Conservation (phyloP, 257 asterid species). For the Paraleonurus japonicus region DNA sequence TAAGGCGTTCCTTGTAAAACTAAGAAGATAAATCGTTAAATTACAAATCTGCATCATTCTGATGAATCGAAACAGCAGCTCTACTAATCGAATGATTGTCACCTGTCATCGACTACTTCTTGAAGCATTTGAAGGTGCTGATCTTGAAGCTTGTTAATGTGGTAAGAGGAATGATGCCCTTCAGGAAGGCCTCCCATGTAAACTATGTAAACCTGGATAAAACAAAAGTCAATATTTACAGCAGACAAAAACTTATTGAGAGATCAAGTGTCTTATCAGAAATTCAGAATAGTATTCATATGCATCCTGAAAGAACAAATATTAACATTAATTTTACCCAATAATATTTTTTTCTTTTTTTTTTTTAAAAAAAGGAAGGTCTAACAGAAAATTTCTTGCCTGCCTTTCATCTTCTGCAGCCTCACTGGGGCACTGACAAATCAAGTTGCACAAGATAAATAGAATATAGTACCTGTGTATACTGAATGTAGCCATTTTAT, state of each 20-base stretch:
- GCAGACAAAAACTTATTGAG: neutral
- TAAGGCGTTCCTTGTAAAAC: conserved; percentile 23
- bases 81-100: neutral
- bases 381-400: conserved; percentile 12
- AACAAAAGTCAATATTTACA: neutral
- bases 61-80: neutral
- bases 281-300: too few species aligned
- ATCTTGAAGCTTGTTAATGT: conserved; percentile 24
- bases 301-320: neutral
- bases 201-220: conserved; percentile 26
- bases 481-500: neutral
- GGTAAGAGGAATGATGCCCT: conserved; percentile 1
- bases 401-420: conserved; percentile 28
- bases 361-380: neutral
- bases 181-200: conserved; percentile 30
- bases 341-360: neutral
- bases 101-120: conserved; percentile 26
- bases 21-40: neutral
- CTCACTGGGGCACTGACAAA: neutral
- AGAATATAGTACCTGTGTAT: conserved; percentile 6
- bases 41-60: neutral
- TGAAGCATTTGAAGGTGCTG: conserved; percentile 30
- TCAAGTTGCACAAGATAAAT: conserved; percentile 22
- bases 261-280: neutral
- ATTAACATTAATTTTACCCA: neutral